A percentile compares a stretch with the other conserved stretches of the same genome.
Conservation (phyloP, 164 flowering plant species). For the Protea cynaroides region DNA sequence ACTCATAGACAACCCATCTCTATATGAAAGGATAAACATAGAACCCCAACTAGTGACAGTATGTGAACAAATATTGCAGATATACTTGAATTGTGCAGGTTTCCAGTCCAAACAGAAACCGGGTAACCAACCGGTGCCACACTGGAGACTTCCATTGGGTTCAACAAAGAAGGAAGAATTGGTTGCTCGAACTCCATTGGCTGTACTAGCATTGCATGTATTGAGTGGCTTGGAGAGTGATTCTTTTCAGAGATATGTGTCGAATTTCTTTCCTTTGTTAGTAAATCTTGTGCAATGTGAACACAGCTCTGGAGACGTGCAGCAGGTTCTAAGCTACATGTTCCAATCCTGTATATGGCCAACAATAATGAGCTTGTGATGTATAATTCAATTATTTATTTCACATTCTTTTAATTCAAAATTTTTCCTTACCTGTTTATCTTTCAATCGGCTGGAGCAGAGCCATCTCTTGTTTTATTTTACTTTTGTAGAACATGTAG, state of each 20-base stretch:
- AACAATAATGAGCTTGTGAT: conserved; percentile 44
- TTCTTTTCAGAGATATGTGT: conserved; percentile 45
- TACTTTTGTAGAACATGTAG: conserved; percentile 13
- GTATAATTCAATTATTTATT: background rate
- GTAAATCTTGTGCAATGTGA: conserved; percentile 80
- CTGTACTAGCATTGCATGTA: conserved; percentile 51
- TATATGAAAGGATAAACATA: conserved; percentile 43
- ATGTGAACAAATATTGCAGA: conserved; percentile 57
- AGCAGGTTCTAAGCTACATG: conserved; percentile 47
- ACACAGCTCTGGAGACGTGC: conserved; percentile 88
- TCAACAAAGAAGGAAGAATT: conserved; percentile 83
- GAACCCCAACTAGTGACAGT: conserved; percentile 55
- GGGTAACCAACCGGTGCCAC: conserved; percentile 21
- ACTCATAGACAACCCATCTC: conserved; percentile 29
- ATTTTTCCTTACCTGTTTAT: background rate
- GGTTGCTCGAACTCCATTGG: conserved; percentile 69
- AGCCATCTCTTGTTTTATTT: conserved; percentile 1
- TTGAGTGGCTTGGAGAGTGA: conserved; percentile 48
- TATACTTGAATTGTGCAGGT: conserved; percentile 66
- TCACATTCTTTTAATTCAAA: background rate
- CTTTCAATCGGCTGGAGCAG: conserved; percentile 2
- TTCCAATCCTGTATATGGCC: conserved; percentile 84
- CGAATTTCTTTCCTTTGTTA: conserved; percentile 64
- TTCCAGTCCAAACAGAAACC: conserved; percentile 12
- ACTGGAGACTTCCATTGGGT: conserved; percentile 74